Conservation (phyloP, 768 basidiomycete genomes). For the Boletus pseudopeckii region DNA sequence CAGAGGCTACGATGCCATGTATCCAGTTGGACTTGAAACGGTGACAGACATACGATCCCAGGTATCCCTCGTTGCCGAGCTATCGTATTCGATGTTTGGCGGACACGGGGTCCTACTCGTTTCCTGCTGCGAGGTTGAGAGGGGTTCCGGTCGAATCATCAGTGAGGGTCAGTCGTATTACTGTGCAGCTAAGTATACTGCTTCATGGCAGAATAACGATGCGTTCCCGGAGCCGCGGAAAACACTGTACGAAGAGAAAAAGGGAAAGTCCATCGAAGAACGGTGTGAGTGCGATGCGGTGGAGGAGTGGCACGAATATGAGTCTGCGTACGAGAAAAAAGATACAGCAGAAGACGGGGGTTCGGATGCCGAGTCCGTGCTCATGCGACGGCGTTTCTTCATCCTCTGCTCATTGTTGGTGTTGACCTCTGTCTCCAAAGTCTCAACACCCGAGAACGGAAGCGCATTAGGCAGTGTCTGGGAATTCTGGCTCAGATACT, state of each 20-base stretch:
- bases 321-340: slow-evolving; percentile 58
- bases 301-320: slow-evolving; percentile 57
- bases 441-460: slow-evolving; percentile 50
- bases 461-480: slow-evolving; percentile 46
- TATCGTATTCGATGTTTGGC: no score
- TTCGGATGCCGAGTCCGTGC: slow-evolving; percentile 49
- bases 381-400: slow-evolving; percentile 72
- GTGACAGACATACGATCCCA: no score
- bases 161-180: no score
- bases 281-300: slow-evolving; percentile 56
- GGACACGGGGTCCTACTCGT: no score
- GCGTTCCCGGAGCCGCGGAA: slow-evolving; percentile 53
- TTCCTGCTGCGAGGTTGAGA: no score
- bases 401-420: slow-evolving; percentile 35
- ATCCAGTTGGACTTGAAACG: no score
- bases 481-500: slow-evolving; percentile 57
- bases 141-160: no score
- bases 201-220: no score
- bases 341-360: slow-evolving; percentile 62
- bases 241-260: slow-evolving; percentile 52
- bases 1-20: no score
- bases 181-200: no score
- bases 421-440: slow-evolving; percentile 40
- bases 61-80: no score
- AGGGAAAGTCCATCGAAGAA: slow-evolving; percentile 64